These are phyloP conservation scores for Fusarium dlaminii DNA, from an alignment of 2,329 filamentous ascomycete species.

Conservation along the genomic window DNA sequence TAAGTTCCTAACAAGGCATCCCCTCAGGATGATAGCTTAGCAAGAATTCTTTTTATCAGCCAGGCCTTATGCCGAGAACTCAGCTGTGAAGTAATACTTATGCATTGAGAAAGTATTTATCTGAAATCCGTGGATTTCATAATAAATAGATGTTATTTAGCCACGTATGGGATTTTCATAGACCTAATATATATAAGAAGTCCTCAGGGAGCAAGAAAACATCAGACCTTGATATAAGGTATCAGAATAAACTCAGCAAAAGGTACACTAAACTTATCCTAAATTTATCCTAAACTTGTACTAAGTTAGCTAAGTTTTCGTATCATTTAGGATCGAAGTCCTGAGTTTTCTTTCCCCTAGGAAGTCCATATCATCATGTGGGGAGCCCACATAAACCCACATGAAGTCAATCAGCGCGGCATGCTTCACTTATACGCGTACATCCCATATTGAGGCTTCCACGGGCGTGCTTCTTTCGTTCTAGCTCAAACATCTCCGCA, in stretches of 20 bases:
- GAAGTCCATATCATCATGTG: neutral
- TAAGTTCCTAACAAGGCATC: neutral
- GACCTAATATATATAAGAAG: fast-evolving
- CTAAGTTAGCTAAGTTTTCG: neutral
- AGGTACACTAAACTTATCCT: neutral
- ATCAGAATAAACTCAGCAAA: fast-evolving
- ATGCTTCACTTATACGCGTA: neutral
- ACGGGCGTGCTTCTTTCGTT: neutral
- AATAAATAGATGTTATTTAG: fast-evolving
- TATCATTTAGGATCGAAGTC: neutral
- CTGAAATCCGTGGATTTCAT: fast-evolving
- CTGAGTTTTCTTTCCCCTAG: neutral
- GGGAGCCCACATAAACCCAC: neutral
- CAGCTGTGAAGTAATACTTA: no score
- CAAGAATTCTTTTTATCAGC: neutral
- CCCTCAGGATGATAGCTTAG: fast-evolving
- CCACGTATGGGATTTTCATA: neutral
- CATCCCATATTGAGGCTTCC: neutral
- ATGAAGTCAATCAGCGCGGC: neutral
- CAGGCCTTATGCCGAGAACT: neutral
- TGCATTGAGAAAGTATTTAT: fast-evolving
- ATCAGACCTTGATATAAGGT: fast-evolving
- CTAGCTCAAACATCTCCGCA: neutral
- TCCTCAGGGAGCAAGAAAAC: fast-evolving
- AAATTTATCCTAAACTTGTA: no score